Evolutionary conservation across 129 eudicot species (phyloP), one percentile per base, ranked within the genome.

Genomic region (Flaveria bidentis): DNA sequence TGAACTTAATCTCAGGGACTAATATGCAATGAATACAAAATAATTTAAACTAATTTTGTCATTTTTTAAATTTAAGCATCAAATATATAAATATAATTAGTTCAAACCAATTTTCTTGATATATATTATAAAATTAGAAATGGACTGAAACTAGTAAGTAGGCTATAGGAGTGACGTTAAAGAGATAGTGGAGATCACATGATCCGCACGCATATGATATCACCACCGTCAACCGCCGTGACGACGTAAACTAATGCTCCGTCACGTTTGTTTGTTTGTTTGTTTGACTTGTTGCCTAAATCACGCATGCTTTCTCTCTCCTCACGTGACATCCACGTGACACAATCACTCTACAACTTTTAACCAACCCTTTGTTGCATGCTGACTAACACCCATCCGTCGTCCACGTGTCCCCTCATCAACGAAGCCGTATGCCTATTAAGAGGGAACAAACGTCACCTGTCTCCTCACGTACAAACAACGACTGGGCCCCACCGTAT

Each of bases 381-480:
- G 61, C 81, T 69, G 75, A 77, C 51, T 77, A 74, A 69, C 17
- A 33, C 14, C 55, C 56, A 42, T 57, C 23, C 42, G 25, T 9
- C 52, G 7, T 17, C 82, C 76, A 78, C 76, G 76, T 78, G 82
- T 42, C 82, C 57, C 60, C 69, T 69, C 52, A 14, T 69, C 26
- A 50, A 18, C 15, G 25, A 68, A 67, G 58, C 17, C 55, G 9
- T 68, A 70, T 60, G 50, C 60, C 75, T 17, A 5, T 30, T 42
- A 53, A 39, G 0, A 13, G 76, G 81, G 71, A 78, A 77, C 70
- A 78, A 45, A 60, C 50, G 11, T 78, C 76, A 78, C 22, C 50
- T 71, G 82, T 58, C 76, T 78, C 82, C 82, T 69, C 42, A 69
- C 62, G 70, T 56, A 69, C 81, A 4, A 77, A 67, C 75, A 67